These are phyloP conservation scores for Calonectria hongkongensis DNA, from an alignment of 2,329 filamentous ascomycete species.

Conservation along the genomic window DNA sequence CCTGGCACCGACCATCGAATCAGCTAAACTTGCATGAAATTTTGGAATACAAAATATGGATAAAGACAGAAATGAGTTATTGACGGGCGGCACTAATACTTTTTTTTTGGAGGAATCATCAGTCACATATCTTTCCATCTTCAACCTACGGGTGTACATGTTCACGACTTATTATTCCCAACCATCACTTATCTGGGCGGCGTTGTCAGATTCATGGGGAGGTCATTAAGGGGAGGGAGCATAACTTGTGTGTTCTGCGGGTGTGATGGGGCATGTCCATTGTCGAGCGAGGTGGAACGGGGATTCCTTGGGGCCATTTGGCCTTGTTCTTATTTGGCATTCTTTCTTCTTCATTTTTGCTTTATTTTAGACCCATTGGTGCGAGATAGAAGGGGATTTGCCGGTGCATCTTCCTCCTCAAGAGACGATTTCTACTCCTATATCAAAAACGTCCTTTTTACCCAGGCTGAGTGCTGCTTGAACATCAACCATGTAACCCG, in stretches of 20 bases:
- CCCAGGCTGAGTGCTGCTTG: not conserved
- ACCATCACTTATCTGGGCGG: constrained; percentile 48
- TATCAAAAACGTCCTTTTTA: not conserved
- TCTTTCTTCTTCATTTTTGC: constrained; percentile 28
- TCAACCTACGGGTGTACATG: constrained; percentile 43
- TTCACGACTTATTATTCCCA: constrained; percentile 40
- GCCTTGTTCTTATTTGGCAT: constrained; percentile 44
- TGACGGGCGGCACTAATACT: constrained; percentile 33
- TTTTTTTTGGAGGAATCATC: constrained; percentile 41
- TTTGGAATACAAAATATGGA: not conserved
- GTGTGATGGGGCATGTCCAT: constrained; percentile 35
- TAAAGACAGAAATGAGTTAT: constrained; percentile 21
- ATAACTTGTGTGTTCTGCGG: constrained; percentile 29
- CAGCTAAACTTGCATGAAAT: constrained; percentile 62
- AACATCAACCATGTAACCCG: not conserved
- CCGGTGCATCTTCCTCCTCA: constrained; percentile 4
- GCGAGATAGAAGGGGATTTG: constrained; percentile 29
- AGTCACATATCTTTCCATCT: constrained; percentile 44
- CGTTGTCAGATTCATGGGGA: constrained; percentile 50
- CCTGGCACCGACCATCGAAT: constrained; percentile 67
- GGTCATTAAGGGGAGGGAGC: constrained; percentile 19
- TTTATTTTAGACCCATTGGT: constrained; percentile 20
- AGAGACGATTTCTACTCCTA: constrained; percentile 27
- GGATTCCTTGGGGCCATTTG: constrained; percentile 30
- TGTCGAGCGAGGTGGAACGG: constrained; percentile 40